phyloP scores from a whole-genome alignment of 306 rosid genomes.

The Vigna unguiculata region DNA sequence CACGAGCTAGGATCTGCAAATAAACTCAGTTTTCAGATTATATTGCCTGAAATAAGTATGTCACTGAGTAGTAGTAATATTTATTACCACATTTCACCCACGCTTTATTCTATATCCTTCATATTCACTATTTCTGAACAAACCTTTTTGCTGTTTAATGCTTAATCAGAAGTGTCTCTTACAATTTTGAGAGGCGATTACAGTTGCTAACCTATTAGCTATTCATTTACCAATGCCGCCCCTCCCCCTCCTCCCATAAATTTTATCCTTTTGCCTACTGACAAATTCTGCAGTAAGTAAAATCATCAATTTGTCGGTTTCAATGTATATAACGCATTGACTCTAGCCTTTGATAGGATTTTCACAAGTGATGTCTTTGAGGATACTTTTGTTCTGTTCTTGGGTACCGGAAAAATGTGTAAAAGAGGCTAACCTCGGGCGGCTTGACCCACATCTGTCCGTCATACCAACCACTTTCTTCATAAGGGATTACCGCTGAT shows the following conservation, averaged over 20 bases:
- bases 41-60: constrained; percentile 28
- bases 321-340: background rate
- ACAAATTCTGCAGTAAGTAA: constrained; percentile 3
- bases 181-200: constrained; percentile 21
- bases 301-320: background rate
- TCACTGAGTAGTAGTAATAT: background rate
- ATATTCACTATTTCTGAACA: constrained; percentile 6
- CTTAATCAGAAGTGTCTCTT: constrained; percentile 10
- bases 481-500: constrained; percentile 96
- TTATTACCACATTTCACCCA: constrained; percentile 22
- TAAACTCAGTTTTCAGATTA: constrained; percentile 45
- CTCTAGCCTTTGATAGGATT: constrained; percentile 11
- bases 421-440: constrained; percentile 76
- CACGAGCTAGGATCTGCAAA: constrained; percentile 89
- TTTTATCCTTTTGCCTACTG: background rate
- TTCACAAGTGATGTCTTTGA: constrained; percentile 15
- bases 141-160: constrained; percentile 17
- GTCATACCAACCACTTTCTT: constrained; percentile 99
- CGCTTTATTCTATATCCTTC: background rate
- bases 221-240: no score
- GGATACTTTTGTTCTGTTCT: constrained; percentile 25
- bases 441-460: constrained; percentile 99
- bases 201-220: constrained; percentile 5
- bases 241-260: no score
- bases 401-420: constrained; percentile 25